phyloP scores from a whole-genome alignment of 1,284 basidiomycete genomes.

The Boletus smithii region DNA sequence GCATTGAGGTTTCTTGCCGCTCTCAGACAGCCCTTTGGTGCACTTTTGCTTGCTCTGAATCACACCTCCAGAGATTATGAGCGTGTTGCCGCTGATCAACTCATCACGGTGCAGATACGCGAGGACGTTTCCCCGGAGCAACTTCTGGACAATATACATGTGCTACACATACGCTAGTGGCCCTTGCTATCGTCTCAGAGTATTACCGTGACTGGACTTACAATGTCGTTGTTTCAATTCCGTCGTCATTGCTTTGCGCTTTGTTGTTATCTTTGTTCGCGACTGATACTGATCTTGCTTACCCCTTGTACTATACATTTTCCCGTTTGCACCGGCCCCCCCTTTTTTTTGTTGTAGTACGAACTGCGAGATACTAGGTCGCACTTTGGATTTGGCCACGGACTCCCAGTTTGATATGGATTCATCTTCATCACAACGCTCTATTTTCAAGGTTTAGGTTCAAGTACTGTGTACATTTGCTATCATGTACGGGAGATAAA shows the following conservation, averaged over 20 bases:
- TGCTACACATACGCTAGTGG: slow-evolving; percentile 4
- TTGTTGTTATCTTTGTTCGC: background rate
- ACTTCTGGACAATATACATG: background rate
- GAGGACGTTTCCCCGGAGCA: background rate
- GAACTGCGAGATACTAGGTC: too few relatives aligned
- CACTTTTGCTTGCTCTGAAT: slow-evolving; percentile 6
- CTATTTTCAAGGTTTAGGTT: too few relatives aligned
- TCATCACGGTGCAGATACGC: slow-evolving; percentile 4
- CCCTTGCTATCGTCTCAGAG: background rate
- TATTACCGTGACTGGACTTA: background rate
- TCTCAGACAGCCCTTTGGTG: slow-evolving; percentile 13
- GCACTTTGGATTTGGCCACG: too few relatives aligned
- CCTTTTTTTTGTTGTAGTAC: too few relatives aligned
- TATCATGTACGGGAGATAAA: too few relatives aligned
- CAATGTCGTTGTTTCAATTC: background rate
- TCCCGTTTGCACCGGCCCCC: too few relatives aligned
- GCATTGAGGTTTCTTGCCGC: slow-evolving; percentile 1
- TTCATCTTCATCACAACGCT: too few relatives aligned
- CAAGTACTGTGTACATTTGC: too few relatives aligned
- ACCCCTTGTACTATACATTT: background rate
- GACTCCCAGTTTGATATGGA: too few relatives aligned
- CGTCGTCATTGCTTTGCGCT: background rate
- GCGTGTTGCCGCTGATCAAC: slow-evolving; percentile 4
- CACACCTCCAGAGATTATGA: background rate
- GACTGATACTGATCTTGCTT: background rate